phyloP scores from a whole-genome alignment of 257 asterid species.

The Capsicum chinense region DNA sequence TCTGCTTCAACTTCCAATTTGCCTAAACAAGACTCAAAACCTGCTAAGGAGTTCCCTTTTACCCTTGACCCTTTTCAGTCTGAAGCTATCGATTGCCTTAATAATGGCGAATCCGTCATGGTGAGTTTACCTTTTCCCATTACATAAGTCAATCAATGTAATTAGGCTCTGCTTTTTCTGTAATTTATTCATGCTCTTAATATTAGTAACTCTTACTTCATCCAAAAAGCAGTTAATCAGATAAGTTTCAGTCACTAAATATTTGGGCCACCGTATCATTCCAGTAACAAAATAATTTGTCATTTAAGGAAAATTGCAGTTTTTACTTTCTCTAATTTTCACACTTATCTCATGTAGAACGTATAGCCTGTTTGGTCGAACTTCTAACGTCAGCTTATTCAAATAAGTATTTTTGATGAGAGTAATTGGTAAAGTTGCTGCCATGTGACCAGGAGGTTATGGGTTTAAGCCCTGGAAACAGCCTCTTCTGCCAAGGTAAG shows the following conservation, averaged over 20 bases:
- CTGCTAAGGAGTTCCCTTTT: slow-evolving; percentile 83
- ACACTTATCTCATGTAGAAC: background rate
- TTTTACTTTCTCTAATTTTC: background rate
- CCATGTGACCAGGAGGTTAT: too few relatives aligned
- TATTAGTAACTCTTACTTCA: background rate
- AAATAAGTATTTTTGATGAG: too few relatives aligned
- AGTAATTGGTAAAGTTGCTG: too few relatives aligned
- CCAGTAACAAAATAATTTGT: background rate
- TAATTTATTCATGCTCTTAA: background rate
- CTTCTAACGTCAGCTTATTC: too few relatives aligned
- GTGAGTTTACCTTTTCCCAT: slow-evolving; percentile 41
- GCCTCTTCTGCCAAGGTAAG: too few relatives aligned
- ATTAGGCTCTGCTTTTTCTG: background rate
- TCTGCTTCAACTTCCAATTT: slow-evolving; percentile 41
- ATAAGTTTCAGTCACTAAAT: background rate
- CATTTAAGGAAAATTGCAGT: background rate
- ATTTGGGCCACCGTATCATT: background rate
- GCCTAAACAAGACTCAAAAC: slow-evolving; percentile 47
- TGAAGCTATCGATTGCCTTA: slow-evolving; percentile 85
- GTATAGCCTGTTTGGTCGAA: too few relatives aligned
- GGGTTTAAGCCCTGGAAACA: too few relatives aligned
- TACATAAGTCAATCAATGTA: background rate
- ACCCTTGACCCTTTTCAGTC: slow-evolving; percentile 85
- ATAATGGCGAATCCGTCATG: slow-evolving; percentile 89
- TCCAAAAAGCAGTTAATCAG: background rate